phyloP scores from a whole-genome alignment of 768 basidiomycete genomes.

The Collybia nuda region DNA sequence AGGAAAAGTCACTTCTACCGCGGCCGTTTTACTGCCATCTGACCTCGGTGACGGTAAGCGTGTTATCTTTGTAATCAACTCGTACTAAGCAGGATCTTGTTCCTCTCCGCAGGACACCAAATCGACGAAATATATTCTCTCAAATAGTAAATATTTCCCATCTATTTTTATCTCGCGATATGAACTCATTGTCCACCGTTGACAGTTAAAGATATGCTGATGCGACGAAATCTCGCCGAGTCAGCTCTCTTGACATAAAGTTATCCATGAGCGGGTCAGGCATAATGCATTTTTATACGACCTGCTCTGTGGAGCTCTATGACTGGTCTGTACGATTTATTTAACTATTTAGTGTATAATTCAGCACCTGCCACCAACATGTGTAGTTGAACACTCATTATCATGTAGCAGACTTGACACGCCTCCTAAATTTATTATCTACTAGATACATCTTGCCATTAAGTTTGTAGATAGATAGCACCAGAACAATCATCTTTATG shows the following conservation, averaged over 20 bases:
- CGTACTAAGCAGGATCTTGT: slow-evolving; percentile 1
- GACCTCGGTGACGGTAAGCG: slow-evolving; percentile 63
- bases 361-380: too few species aligned
- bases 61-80: not conserved
- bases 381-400: too few species aligned
- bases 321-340: not conserved
- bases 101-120: slow-evolving; percentile 48
- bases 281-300: too few species aligned
- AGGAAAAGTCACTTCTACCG: slow-evolving; percentile 39
- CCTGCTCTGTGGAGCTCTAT: too few species aligned
- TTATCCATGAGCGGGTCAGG: not conserved
- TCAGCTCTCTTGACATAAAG: slow-evolving; percentile 32
- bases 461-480: too few species aligned
- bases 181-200: slow-evolving; percentile 1
- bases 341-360: not conserved
- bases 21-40: slow-evolving; percentile 66
- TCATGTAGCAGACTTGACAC: too few species aligned
- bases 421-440: too few species aligned
- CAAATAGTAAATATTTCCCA: slow-evolving; percentile 29
- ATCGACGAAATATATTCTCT: slow-evolving; percentile 54
- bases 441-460: not conserved
- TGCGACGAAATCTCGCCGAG: slow-evolving; percentile 41
- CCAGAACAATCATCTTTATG: too few species aligned
- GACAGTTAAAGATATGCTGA: slow-evolving; percentile 47
- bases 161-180: not conserved